Evolutionary conservation across 768 basidiomycete species (phyloP), one percentile per base, ranked within the genome.

Genomic region (Lentinula lateritia): DNA sequence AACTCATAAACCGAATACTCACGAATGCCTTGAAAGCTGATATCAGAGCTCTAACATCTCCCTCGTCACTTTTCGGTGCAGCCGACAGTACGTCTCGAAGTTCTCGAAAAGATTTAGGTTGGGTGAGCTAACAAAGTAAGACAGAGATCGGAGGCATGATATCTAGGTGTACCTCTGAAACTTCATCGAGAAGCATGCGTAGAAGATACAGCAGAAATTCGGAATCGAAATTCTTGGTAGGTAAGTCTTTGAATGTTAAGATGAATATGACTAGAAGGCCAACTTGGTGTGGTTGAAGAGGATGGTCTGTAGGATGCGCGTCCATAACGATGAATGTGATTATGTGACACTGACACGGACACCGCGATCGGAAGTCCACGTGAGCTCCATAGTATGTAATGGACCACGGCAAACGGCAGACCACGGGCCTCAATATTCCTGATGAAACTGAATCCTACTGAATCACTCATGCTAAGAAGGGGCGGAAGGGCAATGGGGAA

Each of bases 211-310:
- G 74, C 13, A 83, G 69, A 67, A 89, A 92, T 6, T 72, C 64
- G 20, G 81, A 69, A 1, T 89, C 83, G 9, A 90, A 77, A 28
- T 77, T 77, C 60, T 78, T 79, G 46, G 79, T 73, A 28, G 78
- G 77, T 61, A 78, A 77, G 64, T 88, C 85, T 68, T 83, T 87
- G 71, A 86, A 89, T 4, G 82, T 74, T 12, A 88, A 74, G 62
- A 85, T 75, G 39, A 92, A 75, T 28, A 91, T 75, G 38, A 82
- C 81, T 36, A 93, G 76, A 15, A 93, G 75, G 53, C 81, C 81
- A 55, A 93, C 76, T 69, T 94, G 92, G 66, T 93, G 92, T 1
- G 92, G 90, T 59, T 85, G 80, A 34, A 93, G 78, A 60, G 85
- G 78, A 72, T 90, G 87, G 56, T 85, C 82, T 6, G 82, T 80